Percentiles rank a stretch among this genome's conserved stretches.
phyloP scores from a whole-genome alignment of 2,329 filamentous ascomycete genomes.

The Fusarium nisikadoi region DNA sequence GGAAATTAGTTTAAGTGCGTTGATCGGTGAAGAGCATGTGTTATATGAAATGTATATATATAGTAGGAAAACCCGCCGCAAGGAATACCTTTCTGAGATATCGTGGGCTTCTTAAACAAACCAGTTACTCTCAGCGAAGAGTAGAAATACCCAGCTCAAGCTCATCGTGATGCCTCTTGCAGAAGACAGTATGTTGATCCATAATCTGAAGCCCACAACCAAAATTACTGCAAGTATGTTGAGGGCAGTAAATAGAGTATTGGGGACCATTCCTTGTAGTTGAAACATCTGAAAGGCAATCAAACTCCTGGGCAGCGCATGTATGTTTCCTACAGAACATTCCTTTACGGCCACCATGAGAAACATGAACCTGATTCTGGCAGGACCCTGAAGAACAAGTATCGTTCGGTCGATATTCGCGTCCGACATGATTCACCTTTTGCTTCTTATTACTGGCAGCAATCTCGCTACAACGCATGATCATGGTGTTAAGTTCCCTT shows the following conservation, averaged over 20 bases:
- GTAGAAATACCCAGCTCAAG: background rate
- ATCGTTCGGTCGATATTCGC: background rate
- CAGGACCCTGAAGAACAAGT: slow-evolving; percentile 23
- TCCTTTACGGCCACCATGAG: background rate
- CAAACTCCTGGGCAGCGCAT: slow-evolving; percentile 24
- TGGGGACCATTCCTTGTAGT: background rate
- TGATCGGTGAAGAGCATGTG: background rate
- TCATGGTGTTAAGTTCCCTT: background rate
- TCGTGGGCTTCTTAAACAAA: background rate
- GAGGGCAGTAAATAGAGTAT: slow-evolving; percentile 8
- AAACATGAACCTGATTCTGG: background rate
- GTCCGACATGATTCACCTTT: background rate
- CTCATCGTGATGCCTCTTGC: background rate
- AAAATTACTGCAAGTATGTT: slow-evolving; percentile 8
- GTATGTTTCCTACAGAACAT: slow-evolving; percentile 35
- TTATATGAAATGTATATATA: no score
- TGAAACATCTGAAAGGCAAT: slow-evolving; percentile 23
- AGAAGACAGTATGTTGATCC: background rate
- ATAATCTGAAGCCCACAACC: slow-evolving; percentile 1
- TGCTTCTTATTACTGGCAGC: background rate
- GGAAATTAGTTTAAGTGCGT: background rate
- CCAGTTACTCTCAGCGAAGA: background rate
- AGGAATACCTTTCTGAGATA: background rate
- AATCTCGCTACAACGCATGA: background rate
- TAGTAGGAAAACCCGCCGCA: background rate